These are phyloP conservation scores for Rhizophagus sp. DNA, from an alignment of 192 early-diverging fungal species.

Conservation along the genomic window DNA sequence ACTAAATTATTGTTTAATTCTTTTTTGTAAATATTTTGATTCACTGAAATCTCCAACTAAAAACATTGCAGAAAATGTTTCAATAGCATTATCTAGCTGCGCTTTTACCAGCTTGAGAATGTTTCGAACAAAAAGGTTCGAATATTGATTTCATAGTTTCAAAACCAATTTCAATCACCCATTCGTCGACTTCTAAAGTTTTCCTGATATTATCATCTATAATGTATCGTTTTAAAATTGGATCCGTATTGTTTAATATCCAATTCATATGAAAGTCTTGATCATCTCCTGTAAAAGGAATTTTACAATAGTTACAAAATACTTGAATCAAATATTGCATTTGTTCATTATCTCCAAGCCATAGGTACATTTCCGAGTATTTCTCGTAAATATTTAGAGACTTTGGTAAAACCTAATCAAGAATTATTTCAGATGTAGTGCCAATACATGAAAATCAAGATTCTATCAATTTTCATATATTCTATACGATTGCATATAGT, in stretches of 20 bases:
- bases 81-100: slow-evolving; percentile 30
- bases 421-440: too few relatives aligned
- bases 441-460: too few relatives aligned
- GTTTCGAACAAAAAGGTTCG: slow-evolving; percentile 34
- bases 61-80: slow-evolving; percentile 37
- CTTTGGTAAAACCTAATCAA: too few relatives aligned
- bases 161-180: slow-evolving; percentile 47
- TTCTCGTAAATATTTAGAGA: neutral
- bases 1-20: slow-evolving; percentile 37
- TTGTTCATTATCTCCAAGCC: neutral
- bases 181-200: slow-evolving; percentile 43
- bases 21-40: slow-evolving; percentile 36
- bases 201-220: slow-evolving; percentile 11
- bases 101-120: slow-evolving; percentile 38
- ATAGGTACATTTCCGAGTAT: neutral
- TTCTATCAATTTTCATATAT: too few relatives aligned
- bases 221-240: neutral
- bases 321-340: neutral
- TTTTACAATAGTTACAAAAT: neutral
- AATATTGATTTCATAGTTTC: slow-evolving; percentile 42
- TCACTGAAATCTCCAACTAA: slow-evolving; percentile 44
- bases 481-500: too few relatives aligned
- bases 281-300: neutral
- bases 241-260: neutral
- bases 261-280: neutral